A percentile compares a stretch with the other conserved stretches of the same genome.
These are phyloP conservation scores for Arthrobotrys conoides DNA, from an alignment of 2,329 filamentous ascomycete genomes.

Conservation along the genomic window DNA sequence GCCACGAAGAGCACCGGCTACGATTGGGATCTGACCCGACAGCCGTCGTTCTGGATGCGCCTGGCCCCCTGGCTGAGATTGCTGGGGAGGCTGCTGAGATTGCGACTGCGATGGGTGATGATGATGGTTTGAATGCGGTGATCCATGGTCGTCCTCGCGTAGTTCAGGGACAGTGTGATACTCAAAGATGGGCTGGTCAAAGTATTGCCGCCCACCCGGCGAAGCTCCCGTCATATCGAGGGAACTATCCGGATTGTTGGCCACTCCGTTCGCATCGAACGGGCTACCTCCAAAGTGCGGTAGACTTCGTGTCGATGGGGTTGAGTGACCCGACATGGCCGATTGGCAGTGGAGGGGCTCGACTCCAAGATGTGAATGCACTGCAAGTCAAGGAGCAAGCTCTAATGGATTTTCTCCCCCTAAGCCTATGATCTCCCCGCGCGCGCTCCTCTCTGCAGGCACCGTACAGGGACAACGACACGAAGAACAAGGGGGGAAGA, in stretches of 20 bases:
- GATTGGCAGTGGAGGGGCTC: conserved; percentile 55
- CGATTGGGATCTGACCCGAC: conserved; percentile 59
- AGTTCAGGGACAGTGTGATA: conserved; percentile 59
- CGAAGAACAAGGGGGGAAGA: conserved; percentile 41
- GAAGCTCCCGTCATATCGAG: conserved; percentile 60
- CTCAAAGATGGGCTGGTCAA: conserved; percentile 61
- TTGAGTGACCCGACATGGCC: conserved; percentile 61
- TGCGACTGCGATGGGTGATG: conserved; percentile 56
- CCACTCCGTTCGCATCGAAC: conserved; percentile 60
- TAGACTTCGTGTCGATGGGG: conserved; percentile 61
- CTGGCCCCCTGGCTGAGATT: conserved; percentile 43
- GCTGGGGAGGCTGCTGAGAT: conserved; percentile 39
- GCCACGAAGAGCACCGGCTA: conserved; percentile 57
- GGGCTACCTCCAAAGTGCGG: conserved; percentile 60
- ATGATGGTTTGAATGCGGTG: conserved; percentile 48
- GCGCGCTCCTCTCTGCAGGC: conserved; percentile 34
- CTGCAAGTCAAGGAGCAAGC: conserved; percentile 44
- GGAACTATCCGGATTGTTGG: conserved; percentile 54
- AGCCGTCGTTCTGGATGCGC: conserved; percentile 54
- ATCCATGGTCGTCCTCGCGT: conserved; percentile 52
- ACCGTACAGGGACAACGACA: conserved; percentile 57
- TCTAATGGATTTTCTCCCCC: conserved; percentile 15
- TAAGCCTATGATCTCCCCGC: conserved; percentile 42
- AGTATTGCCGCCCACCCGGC: conserved; percentile 54
- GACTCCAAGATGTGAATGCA: conserved; percentile 27